Evolutionary conservation across 257 asterid genomes (phyloP).

Genomic region (Solanum pennellii): DNA sequence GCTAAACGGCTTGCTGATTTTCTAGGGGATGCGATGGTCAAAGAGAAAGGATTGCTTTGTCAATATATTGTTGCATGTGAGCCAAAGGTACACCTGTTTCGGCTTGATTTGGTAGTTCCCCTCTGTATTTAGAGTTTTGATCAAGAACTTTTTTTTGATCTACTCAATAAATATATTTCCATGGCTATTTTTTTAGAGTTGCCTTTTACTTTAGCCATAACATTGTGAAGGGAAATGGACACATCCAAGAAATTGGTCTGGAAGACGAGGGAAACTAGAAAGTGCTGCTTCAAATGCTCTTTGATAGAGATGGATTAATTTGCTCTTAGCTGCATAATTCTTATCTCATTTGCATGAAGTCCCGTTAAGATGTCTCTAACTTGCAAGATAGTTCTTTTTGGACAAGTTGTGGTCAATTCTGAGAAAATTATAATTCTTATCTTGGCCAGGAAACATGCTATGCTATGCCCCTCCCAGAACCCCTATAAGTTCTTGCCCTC

Average conservation of each 20-base stretch:
- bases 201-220: background rate
- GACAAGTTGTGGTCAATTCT: background rate
- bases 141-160: background rate
- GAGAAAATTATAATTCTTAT: background rate
- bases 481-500: background rate
- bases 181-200: background rate
- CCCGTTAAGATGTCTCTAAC: background rate
- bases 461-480: background rate
- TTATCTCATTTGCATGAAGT: background rate
- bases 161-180: background rate
- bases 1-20: slow-evolving; percentile 96
- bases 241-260: background rate
- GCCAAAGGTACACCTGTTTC: slow-evolving; percentile 60
- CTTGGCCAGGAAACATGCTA: background rate
- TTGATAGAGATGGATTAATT: background rate
- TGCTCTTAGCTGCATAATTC: background rate
- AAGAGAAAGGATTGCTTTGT: slow-evolving; percentile 93
- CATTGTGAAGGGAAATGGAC: background rate
- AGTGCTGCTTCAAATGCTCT: background rate
- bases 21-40: slow-evolving; percentile 96
- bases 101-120: background rate
- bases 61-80: slow-evolving; percentile 96
- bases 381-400: background rate
- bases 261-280: background rate
- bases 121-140: background rate